A percentile compares a stretch with the other conserved stretches of the same genome.
Evolutionary conservation across 2,329 filamentous ascomycete species (phyloP).

Genomic region (Fusarium sp.): DNA sequence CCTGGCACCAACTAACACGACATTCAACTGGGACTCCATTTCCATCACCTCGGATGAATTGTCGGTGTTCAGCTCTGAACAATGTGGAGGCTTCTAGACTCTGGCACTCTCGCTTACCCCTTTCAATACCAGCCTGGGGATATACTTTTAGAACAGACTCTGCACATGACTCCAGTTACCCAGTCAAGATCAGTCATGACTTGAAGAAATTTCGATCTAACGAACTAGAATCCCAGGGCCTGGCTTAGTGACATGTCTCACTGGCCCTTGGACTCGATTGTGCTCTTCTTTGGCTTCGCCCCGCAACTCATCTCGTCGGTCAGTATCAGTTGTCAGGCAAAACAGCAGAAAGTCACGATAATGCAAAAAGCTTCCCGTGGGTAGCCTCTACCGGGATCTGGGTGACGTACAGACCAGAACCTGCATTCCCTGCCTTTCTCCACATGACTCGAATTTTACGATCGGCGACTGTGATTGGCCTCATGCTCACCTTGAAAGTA

Average conservation of each 20-base stretch:
- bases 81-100: constrained; percentile 22
- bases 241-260: constrained; percentile 10
- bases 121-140: not conserved
- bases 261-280: constrained; percentile 1
- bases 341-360: constrained; percentile 34
- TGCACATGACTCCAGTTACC: constrained; percentile 36
- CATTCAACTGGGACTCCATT: constrained; percentile 25
- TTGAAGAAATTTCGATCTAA: constrained; percentile 22
- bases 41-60: constrained; percentile 34
- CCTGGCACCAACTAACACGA: not conserved
- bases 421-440: constrained; percentile 24
- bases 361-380: constrained; percentile 30
- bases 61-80: not conserved
- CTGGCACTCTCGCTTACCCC: not conserved
- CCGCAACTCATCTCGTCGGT: constrained; percentile 6
- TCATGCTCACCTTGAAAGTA: constrained; percentile 13
- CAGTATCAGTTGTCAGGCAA: constrained; percentile 19
- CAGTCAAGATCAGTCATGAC: constrained; percentile 33
- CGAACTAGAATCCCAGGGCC: constrained; percentile 1
- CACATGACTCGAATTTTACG: constrained; percentile 4
- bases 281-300: constrained; percentile 3
- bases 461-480: constrained; percentile 19
- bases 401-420: constrained; percentile 33
- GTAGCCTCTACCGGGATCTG: constrained; percentile 32
- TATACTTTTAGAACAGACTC: constrained; percentile 6